Evolutionary conservation across 371 early-diverging fungal genomes (phyloP), one percentile per base, ranked within the genome.

Genomic region (Mortierella sp.): DNA sequence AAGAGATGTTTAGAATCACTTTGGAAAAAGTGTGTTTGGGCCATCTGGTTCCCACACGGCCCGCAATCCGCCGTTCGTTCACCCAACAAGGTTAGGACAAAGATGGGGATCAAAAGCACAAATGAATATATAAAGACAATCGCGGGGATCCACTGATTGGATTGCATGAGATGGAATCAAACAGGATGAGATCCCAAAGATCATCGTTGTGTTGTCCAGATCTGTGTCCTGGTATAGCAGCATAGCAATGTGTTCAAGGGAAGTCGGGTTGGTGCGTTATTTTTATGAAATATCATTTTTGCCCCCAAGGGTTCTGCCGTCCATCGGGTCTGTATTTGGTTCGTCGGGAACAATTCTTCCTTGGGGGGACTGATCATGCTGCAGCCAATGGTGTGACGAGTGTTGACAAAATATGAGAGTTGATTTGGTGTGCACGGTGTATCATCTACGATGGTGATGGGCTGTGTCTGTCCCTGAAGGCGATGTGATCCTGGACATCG

Each of bases 91-190:
- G 32, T 23, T 30, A 47, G 49, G 37, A 48, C 26, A 34, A 31
- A 56, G 32, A 26, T 27, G 37, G 4, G 42, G 14, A 32, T 14
- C 19, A n/a, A 8, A 53, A 47, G 9, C 21, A 17, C 17, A 0
- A 6, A 14, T 46, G 61, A 53, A 62, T 53, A 62, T 62, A 62
- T 44, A 47, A 62, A 48, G 64, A 8, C 64, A 63, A 48, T 63
- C 55, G 64, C 47, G 54, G 62, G 54, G 62, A 60, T 50, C 61
- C n/a, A n/a, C n/a, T n/a, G n/a, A n/a, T n/a, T n/a, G n/a, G n/a
- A n/a, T n/a, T n/a, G n/a, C n/a, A n/a, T n/a, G n/a, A n/a, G n/a
- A n/a, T n/a, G n/a, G n/a, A n/a, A n/a, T n/a, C n/a, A n/a, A n/a
- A n/a, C n/a, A n/a, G n/a, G n/a, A n/a, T n/a, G n/a, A n/a, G n/a